Evolutionary conservation across 495 filamentous ascomycete genomes (phyloP).

Genomic region (Aspergillus affinis): DNA sequence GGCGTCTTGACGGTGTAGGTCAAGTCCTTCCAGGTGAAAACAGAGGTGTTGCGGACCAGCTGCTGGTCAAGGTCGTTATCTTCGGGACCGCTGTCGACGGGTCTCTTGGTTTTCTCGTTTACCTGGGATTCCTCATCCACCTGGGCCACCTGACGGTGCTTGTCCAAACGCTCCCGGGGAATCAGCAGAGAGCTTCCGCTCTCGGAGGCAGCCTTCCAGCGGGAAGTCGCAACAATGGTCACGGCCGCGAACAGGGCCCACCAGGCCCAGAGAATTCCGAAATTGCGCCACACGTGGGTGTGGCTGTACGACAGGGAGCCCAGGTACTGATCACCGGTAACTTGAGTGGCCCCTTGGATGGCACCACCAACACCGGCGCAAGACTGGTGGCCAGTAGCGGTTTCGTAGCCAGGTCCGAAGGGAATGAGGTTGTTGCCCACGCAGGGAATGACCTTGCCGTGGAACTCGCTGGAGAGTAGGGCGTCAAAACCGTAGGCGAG

Average conservation of each 20-base stretch:
- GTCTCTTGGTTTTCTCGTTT: slow-evolving; percentile 21
- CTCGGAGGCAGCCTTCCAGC: slow-evolving; percentile 38
- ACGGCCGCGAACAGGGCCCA: slow-evolving; percentile 42
- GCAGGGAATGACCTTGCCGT: slow-evolving; percentile 48
- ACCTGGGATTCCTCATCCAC: slow-evolving; percentile 37
- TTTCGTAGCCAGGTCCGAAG: slow-evolving; percentile 32
- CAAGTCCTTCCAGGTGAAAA: slow-evolving; percentile 64
- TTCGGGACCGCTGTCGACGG: slow-evolving; percentile 12
- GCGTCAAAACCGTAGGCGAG: slow-evolving; percentile 71
- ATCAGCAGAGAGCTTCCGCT: slow-evolving; percentile 36
- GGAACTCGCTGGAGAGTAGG: slow-evolving; percentile 66
- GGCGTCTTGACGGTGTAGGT: slow-evolving; percentile 52
- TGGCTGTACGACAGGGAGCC: slow-evolving; percentile 49
- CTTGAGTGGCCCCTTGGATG: slow-evolving; percentile 38
- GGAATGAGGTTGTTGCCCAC: slow-evolving; percentile 49
- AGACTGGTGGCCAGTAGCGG: slow-evolving; percentile 35
- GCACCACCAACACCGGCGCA: slow-evolving; percentile 57
- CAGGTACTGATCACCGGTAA: slow-evolving; percentile 52
- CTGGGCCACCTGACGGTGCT: slow-evolving; percentile 17
- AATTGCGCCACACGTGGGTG: slow-evolving; percentile 50
- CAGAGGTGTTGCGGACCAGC: slow-evolving; percentile 50
- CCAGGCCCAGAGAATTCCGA: slow-evolving; percentile 48
- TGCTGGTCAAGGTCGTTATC: slow-evolving; percentile 23
- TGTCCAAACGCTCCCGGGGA: slow-evolving; percentile 37
- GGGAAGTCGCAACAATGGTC: slow-evolving; percentile 39